phyloP scores from a whole-genome alignment of 176 grass and related monocot genomes.

The Hordeum vulgare region DNA sequence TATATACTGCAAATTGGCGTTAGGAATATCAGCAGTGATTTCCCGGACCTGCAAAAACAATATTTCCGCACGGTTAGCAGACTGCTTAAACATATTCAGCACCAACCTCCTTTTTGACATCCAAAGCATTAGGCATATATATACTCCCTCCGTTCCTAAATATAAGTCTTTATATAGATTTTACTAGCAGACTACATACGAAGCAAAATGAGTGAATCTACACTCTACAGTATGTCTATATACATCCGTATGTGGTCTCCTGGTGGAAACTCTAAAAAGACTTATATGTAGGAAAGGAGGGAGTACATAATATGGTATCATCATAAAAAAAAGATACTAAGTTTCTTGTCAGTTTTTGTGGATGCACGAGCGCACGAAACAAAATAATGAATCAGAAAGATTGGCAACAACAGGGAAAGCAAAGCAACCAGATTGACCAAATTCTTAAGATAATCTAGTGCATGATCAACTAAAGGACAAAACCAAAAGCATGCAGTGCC shows the following conservation, averaged over 20 bases:
- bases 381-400: background rate
- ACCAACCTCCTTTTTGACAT: background rate
- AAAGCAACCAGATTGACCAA: background rate
- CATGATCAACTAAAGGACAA: background rate
- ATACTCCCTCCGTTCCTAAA: too few relatives aligned
- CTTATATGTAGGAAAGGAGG: too few relatives aligned
- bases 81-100: background rate
- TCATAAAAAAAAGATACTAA: background rate
- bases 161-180: too few relatives aligned
- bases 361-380: background rate
- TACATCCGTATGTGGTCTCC: too few relatives aligned
- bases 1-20: constrained; percentile 42
- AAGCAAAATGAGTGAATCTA: too few relatives aligned
- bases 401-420: background rate
- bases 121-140: background rate
- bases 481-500: background rate
- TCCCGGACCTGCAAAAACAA: constrained; percentile 39
- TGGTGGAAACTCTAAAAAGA: too few relatives aligned
- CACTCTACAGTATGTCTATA: too few relatives aligned
- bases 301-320: background rate
- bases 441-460: background rate
- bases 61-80: background rate
- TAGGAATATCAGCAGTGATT: constrained; percentile 35
- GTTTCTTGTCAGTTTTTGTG: background rate
- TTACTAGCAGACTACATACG: too few relatives aligned